These are phyloP conservation scores for Cynara cardunculus DNA, from an alignment of 129 eudicot species.

Conservation along the genomic window DNA sequence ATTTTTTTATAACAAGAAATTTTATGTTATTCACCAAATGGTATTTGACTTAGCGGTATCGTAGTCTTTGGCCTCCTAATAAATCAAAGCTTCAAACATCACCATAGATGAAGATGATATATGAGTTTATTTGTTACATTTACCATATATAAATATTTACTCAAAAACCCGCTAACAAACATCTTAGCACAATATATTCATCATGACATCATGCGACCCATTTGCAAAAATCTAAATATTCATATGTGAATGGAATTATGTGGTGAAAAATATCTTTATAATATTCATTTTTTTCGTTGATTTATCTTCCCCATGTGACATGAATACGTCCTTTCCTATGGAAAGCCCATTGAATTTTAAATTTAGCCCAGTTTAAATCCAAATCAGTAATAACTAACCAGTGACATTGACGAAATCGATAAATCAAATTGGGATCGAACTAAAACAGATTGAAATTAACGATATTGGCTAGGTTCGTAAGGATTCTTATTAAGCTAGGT, in stretches of 20 bases:
- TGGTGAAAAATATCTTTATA: background rate
- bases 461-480: background rate
- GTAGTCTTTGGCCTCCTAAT: too few species aligned
- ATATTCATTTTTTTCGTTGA: background rate
- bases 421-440: background rate
- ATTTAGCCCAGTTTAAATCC: background rate
- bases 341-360: background rate
- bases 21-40: too few species aligned
- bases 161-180: too few species aligned
- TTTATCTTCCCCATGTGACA: background rate
- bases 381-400: too few species aligned
- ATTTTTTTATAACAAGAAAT: too few species aligned
- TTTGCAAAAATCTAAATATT: background rate
- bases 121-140: too few species aligned
- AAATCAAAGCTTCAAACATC: too few species aligned
- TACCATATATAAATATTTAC: too few species aligned
- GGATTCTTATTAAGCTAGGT: background rate
- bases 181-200: background rate
- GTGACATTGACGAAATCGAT: too few species aligned
- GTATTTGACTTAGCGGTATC: too few species aligned
- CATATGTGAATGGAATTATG: background rate
- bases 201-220: background rate
- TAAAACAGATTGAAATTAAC: background rate
- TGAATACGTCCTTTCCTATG: background rate
- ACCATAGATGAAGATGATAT: too few species aligned